Percentiles rank a stretch among this genome's conserved stretches.
Evolutionary conservation across 352 stramenopile genomes (phyloP).

Genomic region (Globisporangium perplexum): DNA sequence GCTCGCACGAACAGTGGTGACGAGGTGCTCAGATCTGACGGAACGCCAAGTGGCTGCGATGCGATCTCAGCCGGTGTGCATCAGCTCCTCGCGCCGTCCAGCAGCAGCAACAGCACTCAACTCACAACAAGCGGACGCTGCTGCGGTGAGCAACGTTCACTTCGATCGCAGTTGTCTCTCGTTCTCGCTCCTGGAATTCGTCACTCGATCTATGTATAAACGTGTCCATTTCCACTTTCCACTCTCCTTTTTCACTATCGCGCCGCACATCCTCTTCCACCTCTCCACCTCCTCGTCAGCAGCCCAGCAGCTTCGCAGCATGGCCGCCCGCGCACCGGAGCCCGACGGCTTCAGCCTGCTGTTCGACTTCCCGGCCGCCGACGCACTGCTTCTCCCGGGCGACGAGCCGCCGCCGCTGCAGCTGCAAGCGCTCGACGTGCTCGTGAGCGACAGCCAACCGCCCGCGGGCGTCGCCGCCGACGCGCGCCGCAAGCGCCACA

Average conservation of each 20-base stretch:
- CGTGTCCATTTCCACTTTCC: background rate
- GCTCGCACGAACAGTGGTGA: no score
- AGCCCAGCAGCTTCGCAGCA: background rate
- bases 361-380: conserved; percentile 6
- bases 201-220: background rate
- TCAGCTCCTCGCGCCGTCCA: no score
- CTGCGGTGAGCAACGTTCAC: no score
- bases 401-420: conserved; percentile 3
- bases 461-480: no score
- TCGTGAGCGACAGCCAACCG: background rate
- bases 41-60: no score
- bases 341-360: conserved; percentile 7
- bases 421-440: conserved; percentile 7
- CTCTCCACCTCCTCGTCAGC: no score
- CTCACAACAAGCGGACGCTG: no score
- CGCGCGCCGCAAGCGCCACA: conserved; percentile 46
- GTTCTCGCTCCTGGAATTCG: no score
- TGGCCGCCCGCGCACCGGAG: background rate
- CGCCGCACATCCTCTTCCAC: background rate
- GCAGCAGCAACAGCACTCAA: no score
- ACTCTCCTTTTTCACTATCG: background rate
- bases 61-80: no score
- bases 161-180: no score
- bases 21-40: no score
- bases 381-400: background rate